Conservation (phyloP, 148 eudicot genomes). For the Rhododendron molle region DNA sequence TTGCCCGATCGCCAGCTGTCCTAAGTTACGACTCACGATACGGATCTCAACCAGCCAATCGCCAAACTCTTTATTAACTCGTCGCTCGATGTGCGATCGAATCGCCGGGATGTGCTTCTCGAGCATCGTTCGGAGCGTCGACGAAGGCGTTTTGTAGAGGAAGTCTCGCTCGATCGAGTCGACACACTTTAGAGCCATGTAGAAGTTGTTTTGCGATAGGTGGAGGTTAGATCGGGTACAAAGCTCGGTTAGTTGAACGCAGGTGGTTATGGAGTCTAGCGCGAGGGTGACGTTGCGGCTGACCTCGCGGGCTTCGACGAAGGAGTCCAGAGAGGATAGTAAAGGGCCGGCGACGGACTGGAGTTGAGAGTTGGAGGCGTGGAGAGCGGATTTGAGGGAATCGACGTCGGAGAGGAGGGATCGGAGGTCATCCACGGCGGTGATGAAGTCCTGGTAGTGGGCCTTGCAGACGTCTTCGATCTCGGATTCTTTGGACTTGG, state of each 20-base stretch:
- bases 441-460: slow-evolving; percentile 93
- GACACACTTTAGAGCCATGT: slow-evolving; percentile 62
- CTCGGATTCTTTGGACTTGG: slow-evolving; percentile 71
- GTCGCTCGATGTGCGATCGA: slow-evolving; percentile 60
- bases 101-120: slow-evolving; percentile 73
- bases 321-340: slow-evolving; percentile 53
- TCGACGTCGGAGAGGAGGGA: slow-evolving; percentile 85
- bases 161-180: slow-evolving; percentile 52
- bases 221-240: slow-evolving; percentile 65
- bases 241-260: slow-evolving; percentile 42
- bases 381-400: slow-evolving; percentile 70
- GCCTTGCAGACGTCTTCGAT: slow-evolving; percentile 83
- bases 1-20: slow-evolving; percentile 92
- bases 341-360: slow-evolving; percentile 67
- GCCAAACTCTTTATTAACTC: slow-evolving; percentile 66
- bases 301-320: slow-evolving; percentile 48
- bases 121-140: slow-evolving; percentile 59
- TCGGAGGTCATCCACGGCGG: slow-evolving; percentile 95
- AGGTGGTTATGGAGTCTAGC: slow-evolving; percentile 29
- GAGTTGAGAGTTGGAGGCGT: slow-evolving; percentile 54
- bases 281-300: slow-evolving; percentile 48
- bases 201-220: slow-evolving; percentile 43
- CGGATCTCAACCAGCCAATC: slow-evolving; percentile 96
- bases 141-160: slow-evolving; percentile 46
- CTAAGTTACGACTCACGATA: slow-evolving; percentile 73